Evolutionary conservation across 768 basidiomycete species (phyloP), one percentile per base, ranked within the genome.

Genomic region (Psilocybe cyanescens): DNA sequence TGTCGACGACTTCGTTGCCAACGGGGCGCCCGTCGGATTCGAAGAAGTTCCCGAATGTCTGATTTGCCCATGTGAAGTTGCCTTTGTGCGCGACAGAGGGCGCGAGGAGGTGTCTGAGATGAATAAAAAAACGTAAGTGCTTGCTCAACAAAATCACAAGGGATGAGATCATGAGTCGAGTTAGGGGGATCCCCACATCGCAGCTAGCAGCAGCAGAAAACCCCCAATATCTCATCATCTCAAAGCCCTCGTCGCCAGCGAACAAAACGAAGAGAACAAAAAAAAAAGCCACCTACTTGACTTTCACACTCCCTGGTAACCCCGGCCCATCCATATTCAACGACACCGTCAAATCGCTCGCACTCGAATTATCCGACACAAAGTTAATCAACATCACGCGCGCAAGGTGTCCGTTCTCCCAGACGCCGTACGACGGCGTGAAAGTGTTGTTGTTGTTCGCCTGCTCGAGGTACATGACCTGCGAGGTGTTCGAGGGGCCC

Each of bases 301-400:
- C 86, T 67, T 76, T 75, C 8, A 89, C 83, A 48, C 17, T 57
- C 4, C 46, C 31, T 1, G 46, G 56, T 47, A 76, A 71, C 8
- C 77, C 62, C 5, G 84, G 85, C 0, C 16, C 78, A 75, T 48
- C 46, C 30, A 57, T 31, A 24, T 4, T 74, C 72, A n/a, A 71
- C 8, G 77, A 81, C 29, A 89, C 86, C 0, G 75, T 82, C 59
- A 83, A 78, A 64, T 85, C 79, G 68, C 78, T 85, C 24, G 24
- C 24, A 0, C 78, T 81, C 39, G 88, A 17, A 0, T 78, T 64
- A 67, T 91, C 90, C 44, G 79, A 78, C 61, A 90, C 78, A 67
- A 81, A 92, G 74, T 93, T 94, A 77, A 92, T 81, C 50, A 93
- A 71, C 12, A 83, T 86, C 8, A 92, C 76, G 45, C 88, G 83